A percentile compares a stretch with the other conserved stretches of the same genome.
phyloP scores from a whole-genome alignment of 2,329 filamentous ascomycete genomes.

The Cryphonectria japonica region DNA sequence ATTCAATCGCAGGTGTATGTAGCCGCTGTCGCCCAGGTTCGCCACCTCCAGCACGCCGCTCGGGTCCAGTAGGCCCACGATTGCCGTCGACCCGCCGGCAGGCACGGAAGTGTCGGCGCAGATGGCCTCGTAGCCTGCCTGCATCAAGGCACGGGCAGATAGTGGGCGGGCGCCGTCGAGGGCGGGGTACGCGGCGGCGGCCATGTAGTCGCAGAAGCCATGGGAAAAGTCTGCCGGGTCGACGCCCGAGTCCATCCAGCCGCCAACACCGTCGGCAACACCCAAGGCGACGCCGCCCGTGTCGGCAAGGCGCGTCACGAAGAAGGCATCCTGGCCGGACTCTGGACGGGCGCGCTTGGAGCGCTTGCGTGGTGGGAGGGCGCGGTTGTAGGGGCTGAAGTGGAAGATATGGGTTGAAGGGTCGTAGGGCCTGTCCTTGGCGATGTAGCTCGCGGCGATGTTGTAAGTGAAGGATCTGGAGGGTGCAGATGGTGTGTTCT shows the following conservation, averaged over 20 bases:
- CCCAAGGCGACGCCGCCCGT: constrained; percentile 76
- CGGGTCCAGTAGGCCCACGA: constrained; percentile 75
- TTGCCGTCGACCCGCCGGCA: constrained; percentile 90
- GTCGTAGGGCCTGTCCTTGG: constrained; percentile 71
- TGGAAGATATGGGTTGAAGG: constrained; percentile 71
- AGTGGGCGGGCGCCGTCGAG: constrained; percentile 40
- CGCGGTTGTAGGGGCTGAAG: constrained; percentile 69
- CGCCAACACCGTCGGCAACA: constrained; percentile 92
- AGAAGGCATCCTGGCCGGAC: constrained; percentile 96
- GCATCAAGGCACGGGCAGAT: constrained; percentile 72
- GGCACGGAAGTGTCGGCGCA: constrained; percentile 72
- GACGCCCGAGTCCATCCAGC: constrained; percentile 90
- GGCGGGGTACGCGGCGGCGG: constrained; percentile 61
- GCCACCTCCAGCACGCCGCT: constrained; percentile 83
- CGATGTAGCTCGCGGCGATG: constrained; percentile 75
- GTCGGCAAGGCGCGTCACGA: constrained; percentile 79
- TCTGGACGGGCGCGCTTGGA: constrained; percentile 68
- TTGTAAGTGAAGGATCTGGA: constrained; percentile 62
- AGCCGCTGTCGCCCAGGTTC: constrained; percentile 95
- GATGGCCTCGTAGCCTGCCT: constrained; percentile 82
- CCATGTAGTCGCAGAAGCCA: constrained; percentile 92
- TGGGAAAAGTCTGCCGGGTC: constrained; percentile 96
- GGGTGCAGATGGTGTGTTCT: constrained; percentile 29
- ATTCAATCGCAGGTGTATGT: constrained; percentile 82
- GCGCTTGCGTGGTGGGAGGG: constrained; percentile 54